Conservation (phyloP, 192 early-diverging fungal genomes). For the Linnemannia zychae region DNA sequence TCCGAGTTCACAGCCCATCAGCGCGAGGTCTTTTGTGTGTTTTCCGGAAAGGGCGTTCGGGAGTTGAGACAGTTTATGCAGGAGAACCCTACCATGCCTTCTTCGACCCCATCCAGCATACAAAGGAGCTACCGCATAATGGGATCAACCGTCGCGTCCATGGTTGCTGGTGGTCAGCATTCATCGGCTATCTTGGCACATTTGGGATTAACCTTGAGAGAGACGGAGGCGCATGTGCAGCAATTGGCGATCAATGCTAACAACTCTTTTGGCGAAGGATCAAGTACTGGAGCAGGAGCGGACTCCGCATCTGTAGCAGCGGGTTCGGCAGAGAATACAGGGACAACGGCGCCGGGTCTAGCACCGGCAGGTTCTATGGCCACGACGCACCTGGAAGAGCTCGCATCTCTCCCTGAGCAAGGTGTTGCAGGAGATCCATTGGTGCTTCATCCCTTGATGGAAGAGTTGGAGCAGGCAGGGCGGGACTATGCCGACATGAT, state of each 20-base stretch:
- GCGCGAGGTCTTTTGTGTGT: conserved; percentile 70
- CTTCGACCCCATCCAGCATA: conserved; percentile 22
- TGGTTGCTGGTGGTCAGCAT: conserved; percentile 46
- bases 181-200: conserved; percentile 38
- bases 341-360: neutral
- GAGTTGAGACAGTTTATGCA: conserved; percentile 61
- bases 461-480: conserved; percentile 24
- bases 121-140: conserved; percentile 44
- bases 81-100: conserved; percentile 29
- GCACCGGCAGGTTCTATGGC: neutral
- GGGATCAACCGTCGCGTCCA: conserved; percentile 41
- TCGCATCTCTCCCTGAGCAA: neutral
- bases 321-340: neutral
- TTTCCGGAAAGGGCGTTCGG: conserved; percentile 68
- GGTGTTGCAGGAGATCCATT: neutral
- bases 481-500: conserved; percentile 29
- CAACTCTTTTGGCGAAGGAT: neutral
- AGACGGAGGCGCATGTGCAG: conserved; percentile 20
- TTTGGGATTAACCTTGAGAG: conserved; percentile 26
- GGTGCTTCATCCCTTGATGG: conserved; percentile 23
- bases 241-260: conserved; percentile 5
- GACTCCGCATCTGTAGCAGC: neutral
- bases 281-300: neutral
- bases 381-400: neutral
- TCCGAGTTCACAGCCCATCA: conserved; percentile 69